These are phyloP conservation scores for Corymbia calophylla DNA, from an alignment of 441 rosid genomes.

Conservation along the genomic window DNA sequence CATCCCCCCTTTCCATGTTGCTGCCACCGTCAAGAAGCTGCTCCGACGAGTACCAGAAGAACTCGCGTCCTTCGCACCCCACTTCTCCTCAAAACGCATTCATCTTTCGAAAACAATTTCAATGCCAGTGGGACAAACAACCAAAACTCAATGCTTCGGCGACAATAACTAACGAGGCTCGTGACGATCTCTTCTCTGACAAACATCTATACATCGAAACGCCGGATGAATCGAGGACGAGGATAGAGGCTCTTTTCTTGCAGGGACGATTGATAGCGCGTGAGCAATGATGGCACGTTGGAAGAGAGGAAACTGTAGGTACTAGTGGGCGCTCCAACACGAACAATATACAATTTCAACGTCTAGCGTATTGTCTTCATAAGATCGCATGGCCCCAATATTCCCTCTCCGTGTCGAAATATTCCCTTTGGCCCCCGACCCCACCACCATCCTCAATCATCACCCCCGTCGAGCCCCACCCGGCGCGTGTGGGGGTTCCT, in stretches of 20 bases:
- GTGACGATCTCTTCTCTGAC: neutral
- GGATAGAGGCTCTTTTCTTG: neutral
- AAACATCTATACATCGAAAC: neutral
- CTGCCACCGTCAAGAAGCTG: neutral
- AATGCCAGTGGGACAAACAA: neutral
- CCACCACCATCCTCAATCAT: neutral
- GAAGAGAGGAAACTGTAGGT: neutral
- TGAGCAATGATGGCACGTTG: neutral
- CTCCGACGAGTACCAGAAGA: neutral
- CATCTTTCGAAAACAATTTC: neutral
- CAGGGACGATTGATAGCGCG: neutral
- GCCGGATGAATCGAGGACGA: neutral
- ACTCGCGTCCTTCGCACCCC: neutral
- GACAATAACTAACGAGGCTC: neutral
- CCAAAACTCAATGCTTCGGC: neutral
- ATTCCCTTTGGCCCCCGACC: conserved; percentile 12
- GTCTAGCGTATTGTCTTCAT: conserved; percentile 35
- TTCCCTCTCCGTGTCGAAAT: conserved; percentile 62
- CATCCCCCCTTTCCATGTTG: neutral
- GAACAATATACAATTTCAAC: conserved; percentile 14
- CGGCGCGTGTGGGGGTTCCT: conserved; percentile 23
- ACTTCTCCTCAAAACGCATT: neutral
- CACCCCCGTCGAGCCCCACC: conserved; percentile 40
- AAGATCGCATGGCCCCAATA: conserved; percentile 30
- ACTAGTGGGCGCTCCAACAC: neutral